A percentile compares a stretch with the other conserved stretches of the same genome.
phyloP scores from a whole-genome alignment of 768 basidiomycete species.

The Suillus hirtellus region DNA sequence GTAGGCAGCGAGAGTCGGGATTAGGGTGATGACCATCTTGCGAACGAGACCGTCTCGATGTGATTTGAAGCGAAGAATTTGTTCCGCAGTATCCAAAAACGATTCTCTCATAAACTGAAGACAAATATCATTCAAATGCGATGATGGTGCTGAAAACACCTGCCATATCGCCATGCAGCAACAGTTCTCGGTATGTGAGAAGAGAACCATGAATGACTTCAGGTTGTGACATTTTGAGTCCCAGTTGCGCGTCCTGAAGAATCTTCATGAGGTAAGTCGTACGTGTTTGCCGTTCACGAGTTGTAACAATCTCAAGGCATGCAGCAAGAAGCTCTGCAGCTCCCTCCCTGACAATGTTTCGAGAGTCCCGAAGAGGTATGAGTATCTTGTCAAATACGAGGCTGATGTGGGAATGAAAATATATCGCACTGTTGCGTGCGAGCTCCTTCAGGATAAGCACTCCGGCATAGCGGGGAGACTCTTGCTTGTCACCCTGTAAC shows the following conservation, averaged over 20 bases:
- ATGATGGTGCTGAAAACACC: slow-evolving; percentile 27
- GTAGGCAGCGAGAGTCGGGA: slow-evolving; percentile 92
- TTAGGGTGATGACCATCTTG: slow-evolving; percentile 93
- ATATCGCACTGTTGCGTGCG: slow-evolving; percentile 81
- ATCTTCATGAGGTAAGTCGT: slow-evolving; percentile 75
- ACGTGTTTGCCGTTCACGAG: slow-evolving; percentile 65
- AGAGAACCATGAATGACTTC: slow-evolving; percentile 93
- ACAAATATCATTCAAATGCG: slow-evolving; percentile 6
- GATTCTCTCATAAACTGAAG: slow-evolving; percentile 83
- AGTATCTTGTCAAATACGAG: slow-evolving; percentile 93
- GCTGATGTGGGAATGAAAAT: slow-evolving; percentile 86
- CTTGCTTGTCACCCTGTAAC: slow-evolving; percentile 71
- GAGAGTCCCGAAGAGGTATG: slow-evolving; percentile 83
- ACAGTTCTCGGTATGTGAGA: slow-evolving; percentile 85
- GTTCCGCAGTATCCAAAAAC: slow-evolving; percentile 85
- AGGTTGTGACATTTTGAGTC: slow-evolving; percentile 75
- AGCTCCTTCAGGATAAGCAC: slow-evolving; percentile 94
- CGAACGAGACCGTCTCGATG: slow-evolving; percentile 87
- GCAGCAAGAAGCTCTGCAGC: slow-evolving; percentile 93
- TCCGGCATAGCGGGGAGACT: slow-evolving; percentile 88
- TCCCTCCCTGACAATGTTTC: slow-evolving; percentile 88
- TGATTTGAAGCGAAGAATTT: slow-evolving; percentile 84
- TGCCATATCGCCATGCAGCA: slow-evolving; percentile 94
- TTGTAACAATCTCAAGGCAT: slow-evolving; percentile 84
- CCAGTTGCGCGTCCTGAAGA: slow-evolving; percentile 83